Conservation (phyloP, 306 rosid species). For the Fagus crenata region DNA sequence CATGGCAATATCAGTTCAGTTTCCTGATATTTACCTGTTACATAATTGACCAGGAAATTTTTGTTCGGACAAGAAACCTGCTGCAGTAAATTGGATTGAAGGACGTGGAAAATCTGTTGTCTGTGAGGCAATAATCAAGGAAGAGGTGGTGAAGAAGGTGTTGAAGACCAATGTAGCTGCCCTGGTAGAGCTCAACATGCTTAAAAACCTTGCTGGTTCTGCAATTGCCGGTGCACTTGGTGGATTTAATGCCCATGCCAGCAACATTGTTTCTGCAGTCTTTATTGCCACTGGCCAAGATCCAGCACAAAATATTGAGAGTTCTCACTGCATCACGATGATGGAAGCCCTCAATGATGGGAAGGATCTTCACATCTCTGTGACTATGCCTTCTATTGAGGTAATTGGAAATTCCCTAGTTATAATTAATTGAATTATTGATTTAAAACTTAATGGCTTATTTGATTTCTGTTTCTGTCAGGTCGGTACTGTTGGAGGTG, state of each 20-base stretch:
- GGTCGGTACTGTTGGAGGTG: slow-evolving; percentile 84
- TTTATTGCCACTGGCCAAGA: slow-evolving; percentile 80
- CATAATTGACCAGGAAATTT: slow-evolving; percentile 48
- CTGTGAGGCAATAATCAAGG: slow-evolving; percentile 62
- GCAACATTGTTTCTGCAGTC: slow-evolving; percentile 71
- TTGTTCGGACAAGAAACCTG: slow-evolving; percentile 75
- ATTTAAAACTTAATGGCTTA: background rate
- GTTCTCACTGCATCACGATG: slow-evolving; percentile 76
- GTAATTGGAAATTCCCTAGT: slow-evolving; percentile 24
- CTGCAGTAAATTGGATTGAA: slow-evolving; percentile 75
- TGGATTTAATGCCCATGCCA: slow-evolving; percentile 79
- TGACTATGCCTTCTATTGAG: slow-evolving; percentile 75
- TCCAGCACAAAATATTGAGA: slow-evolving; percentile 83
- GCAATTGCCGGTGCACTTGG: slow-evolving; percentile 75
- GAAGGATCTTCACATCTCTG: slow-evolving; percentile 69
- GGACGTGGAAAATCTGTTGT: slow-evolving; percentile 75
- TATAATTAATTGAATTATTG: background rate
- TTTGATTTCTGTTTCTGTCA: slow-evolving; percentile 10
- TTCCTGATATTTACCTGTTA: background rate
- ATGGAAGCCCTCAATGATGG: slow-evolving; percentile 68
- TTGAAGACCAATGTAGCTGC: slow-evolving; percentile 62
- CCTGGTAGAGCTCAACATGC: slow-evolving; percentile 64
- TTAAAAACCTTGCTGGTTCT: slow-evolving; percentile 68
- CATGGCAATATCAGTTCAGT: background rate
- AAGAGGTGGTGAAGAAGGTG: slow-evolving; percentile 63